phyloP scores from a whole-genome alignment of 2,329 filamentous ascomycete species.

The Biscogniauxia mediterranea region DNA sequence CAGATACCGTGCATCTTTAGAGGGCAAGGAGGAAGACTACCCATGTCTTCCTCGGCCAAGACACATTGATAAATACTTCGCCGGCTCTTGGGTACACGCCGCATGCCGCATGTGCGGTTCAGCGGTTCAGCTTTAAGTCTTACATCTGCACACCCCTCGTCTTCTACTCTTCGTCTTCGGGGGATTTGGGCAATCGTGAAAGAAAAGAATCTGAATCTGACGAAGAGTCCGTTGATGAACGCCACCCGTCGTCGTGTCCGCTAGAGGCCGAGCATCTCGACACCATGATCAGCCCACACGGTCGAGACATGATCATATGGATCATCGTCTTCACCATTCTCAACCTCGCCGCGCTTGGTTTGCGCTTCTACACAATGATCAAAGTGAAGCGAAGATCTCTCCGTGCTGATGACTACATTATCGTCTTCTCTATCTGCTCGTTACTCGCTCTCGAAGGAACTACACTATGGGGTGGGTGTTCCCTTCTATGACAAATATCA shows the following conservation, averaged over 20 bases:
- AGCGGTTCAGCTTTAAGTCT: neutral
- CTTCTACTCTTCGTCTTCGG: neutral
- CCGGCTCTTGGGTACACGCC: neutral
- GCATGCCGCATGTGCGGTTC: neutral
- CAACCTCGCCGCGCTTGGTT: neutral
- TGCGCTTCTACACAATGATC: slow-evolving; percentile 7
- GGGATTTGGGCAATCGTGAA: neutral
- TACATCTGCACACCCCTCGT: neutral
- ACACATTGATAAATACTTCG: neutral
- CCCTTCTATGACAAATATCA: neutral
- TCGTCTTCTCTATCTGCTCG: neutral
- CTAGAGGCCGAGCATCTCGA: neutral
- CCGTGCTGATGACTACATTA: slow-evolving; percentile 5
- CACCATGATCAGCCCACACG: slow-evolving; percentile 1
- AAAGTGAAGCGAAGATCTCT: slow-evolving; percentile 1
- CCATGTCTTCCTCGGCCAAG: neutral
- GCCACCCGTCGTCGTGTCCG: neutral
- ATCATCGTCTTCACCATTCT: slow-evolving; percentile 5
- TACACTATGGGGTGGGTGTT: slow-evolving; percentile 2
- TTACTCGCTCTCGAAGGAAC: slow-evolving; percentile 2
- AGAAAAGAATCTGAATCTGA: neutral
- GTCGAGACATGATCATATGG: slow-evolving; percentile 2
- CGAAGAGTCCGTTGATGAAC: neutral
- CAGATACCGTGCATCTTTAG: neutral
- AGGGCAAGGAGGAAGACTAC: neutral